phyloP scores from a whole-genome alignment of 2,329 filamentous ascomycete genomes.

The Arthrocladium fulminans region DNA sequence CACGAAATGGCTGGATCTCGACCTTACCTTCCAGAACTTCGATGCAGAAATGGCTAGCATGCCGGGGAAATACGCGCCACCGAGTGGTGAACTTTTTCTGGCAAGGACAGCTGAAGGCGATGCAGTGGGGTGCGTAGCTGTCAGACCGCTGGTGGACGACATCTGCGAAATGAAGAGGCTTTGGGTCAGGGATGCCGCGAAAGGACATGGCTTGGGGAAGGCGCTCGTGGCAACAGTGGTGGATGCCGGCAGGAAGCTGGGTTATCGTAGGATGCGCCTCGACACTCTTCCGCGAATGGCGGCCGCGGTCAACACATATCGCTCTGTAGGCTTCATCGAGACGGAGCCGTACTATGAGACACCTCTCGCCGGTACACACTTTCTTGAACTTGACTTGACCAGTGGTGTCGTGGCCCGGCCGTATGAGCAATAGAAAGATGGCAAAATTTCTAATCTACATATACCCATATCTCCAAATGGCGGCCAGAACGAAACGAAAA shows the following conservation, averaged over 20 bases:
- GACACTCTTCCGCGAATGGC: conserved; percentile 49
- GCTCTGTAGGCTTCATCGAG: conserved; percentile 43
- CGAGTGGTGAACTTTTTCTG: conserved; percentile 42
- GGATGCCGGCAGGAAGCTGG: conserved; percentile 36
- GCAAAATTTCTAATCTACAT: too few relatives aligned
- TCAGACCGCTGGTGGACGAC: conserved; percentile 11
- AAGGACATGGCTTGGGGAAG: conserved; percentile 43
- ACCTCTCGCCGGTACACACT: conserved; percentile 45
- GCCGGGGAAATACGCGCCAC: conserved; percentile 46
- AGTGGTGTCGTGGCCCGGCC: neutral
- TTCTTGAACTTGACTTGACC: conserved; percentile 34
- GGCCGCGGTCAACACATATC: conserved; percentile 43
- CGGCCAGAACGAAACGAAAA: too few relatives aligned
- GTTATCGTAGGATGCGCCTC: conserved; percentile 46
- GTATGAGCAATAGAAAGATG: neutral
- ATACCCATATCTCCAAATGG: too few relatives aligned
- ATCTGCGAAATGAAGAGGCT: conserved; percentile 51
- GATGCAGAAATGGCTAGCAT: conserved; percentile 43
- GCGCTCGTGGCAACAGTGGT: conserved; percentile 40
- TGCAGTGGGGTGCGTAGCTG: conserved; percentile 17
- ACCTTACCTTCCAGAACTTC: conserved; percentile 51
- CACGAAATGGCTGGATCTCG: conserved; percentile 40
- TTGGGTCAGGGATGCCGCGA: conserved; percentile 41
- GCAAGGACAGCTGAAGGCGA: conserved; percentile 28
- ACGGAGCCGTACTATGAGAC: conserved; percentile 49